Conservation (phyloP, 805 yeast species). For the Starmerella bombi region DNA sequence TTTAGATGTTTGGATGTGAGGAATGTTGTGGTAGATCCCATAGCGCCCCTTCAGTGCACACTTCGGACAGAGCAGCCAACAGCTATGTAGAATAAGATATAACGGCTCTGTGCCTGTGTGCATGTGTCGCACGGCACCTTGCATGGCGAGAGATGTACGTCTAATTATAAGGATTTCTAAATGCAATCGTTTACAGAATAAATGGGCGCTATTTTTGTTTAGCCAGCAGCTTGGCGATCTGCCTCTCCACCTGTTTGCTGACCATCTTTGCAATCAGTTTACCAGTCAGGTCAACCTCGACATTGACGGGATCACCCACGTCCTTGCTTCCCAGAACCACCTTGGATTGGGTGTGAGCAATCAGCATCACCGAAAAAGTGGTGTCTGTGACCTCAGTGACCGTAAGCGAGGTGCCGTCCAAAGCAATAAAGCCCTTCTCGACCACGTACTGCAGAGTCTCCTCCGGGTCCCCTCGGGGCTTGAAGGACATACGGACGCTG, state of each 20-base stretch:
- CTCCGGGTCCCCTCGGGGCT: slow-evolving; percentile 44
- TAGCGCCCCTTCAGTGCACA: no score
- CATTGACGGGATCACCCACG: slow-evolving; percentile 57
- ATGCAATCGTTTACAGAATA: no score
- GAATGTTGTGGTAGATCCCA: no score
- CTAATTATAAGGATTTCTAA: no score
- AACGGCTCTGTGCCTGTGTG: no score
- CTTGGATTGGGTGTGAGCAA: slow-evolving; percentile 74
- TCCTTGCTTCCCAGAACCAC: slow-evolving; percentile 59
- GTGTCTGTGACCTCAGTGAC: slow-evolving; percentile 62
- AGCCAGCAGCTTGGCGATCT: not conserved
- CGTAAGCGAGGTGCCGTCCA: slow-evolving; percentile 90
- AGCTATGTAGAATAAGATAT: no score
- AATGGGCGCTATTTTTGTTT: no score
- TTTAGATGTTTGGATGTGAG: no score
- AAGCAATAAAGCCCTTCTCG: slow-evolving; percentile 83
- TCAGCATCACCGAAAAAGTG: slow-evolving; percentile 76
- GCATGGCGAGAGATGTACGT: no score
- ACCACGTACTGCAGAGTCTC: slow-evolving; percentile 56
- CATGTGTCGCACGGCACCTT: no score
- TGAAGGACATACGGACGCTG: slow-evolving; percentile 62
- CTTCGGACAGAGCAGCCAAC: no score
- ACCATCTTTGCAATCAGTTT: slow-evolving; percentile 84
- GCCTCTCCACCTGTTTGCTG: slow-evolving; percentile 28
- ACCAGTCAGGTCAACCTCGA: slow-evolving; percentile 92